These are phyloP conservation scores for Parachlorella kessleri DNA, from an alignment of 139 green algal genomes.

Conservation along the genomic window DNA sequence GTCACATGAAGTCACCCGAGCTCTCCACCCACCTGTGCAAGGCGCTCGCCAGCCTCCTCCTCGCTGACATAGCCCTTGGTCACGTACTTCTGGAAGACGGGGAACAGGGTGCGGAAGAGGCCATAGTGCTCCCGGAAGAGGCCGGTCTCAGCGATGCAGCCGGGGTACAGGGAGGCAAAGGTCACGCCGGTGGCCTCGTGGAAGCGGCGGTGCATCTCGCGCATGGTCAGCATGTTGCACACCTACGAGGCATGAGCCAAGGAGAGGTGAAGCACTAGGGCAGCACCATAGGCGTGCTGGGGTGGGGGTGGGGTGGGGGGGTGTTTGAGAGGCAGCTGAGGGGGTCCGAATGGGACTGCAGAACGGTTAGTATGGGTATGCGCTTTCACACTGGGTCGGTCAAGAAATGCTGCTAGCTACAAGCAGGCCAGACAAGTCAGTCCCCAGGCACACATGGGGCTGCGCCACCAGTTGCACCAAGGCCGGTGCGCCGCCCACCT, in stretches of 20 bases:
- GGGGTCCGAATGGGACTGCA: no score
- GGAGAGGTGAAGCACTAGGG: no score
- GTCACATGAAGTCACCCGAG: no score
- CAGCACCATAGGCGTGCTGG: no score
- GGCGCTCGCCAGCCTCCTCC: slow-evolving; percentile 85
- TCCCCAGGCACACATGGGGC: no score
- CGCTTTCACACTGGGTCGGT: no score
- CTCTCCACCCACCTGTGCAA: slow-evolving; percentile 61
- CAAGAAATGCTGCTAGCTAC: no score
- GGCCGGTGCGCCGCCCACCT: no score
- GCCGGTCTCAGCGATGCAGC: slow-evolving; percentile 94
- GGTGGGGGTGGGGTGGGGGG: neutral
- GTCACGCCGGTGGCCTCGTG: slow-evolving; percentile 77
- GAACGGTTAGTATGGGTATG: no score
- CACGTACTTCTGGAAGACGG: slow-evolving; percentile 94
- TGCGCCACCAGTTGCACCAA: no score
- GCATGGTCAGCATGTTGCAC: slow-evolving; percentile 97
- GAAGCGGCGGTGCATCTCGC: slow-evolving; percentile 84
- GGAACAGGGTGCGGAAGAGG: slow-evolving; percentile 90
- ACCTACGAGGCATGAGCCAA: slow-evolving; percentile 62
- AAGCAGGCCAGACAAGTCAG: no score
- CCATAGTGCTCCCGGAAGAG: slow-evolving; percentile 87
- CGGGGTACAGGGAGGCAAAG: slow-evolving; percentile 93
- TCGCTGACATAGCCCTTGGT: slow-evolving; percentile 91
- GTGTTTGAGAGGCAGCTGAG: neutral